phyloP scores from a whole-genome alignment of 2,329 filamentous ascomycete species.

The Capronia coronata region DNA sequence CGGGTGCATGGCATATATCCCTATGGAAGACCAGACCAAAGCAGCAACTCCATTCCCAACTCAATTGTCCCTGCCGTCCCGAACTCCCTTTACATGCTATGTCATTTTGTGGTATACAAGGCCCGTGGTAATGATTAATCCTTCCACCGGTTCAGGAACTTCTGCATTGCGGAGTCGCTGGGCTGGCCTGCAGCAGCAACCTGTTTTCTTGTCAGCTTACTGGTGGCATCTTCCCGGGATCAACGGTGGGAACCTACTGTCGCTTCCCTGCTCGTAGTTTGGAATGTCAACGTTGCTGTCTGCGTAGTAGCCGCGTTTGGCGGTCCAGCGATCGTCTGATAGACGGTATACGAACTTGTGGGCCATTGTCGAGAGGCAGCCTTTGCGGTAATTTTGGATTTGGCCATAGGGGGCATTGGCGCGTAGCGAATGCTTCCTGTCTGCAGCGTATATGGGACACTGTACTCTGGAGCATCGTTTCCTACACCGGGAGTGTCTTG shows the following conservation, averaged over 20 bases:
- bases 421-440: conserved; percentile 54
- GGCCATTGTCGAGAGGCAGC: conserved; percentile 47
- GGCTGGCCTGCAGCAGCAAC: conserved; percentile 48
- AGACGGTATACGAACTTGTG: conserved; percentile 48
- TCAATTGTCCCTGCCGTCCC: neutral
- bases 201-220: too few relatives aligned
- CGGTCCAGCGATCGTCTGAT: conserved; percentile 38
- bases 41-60: conserved; percentile 18
- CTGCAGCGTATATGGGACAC: conserved; percentile 51
- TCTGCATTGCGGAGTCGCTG: conserved; percentile 48
- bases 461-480: conserved; percentile 30
- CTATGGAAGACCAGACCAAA: conserved; percentile 3
- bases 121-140: conserved; percentile 38
- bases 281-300: conserved; percentile 48
- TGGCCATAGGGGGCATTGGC: conserved; percentile 54
- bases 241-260: conserved; percentile 48
- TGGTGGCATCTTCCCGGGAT: too few relatives aligned
- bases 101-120: conserved; percentile 6
- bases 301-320: conserved; percentile 48
- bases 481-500: conserved; percentile 12
- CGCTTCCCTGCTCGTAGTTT: conserved; percentile 49
- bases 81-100: conserved; percentile 9
- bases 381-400: conserved; percentile 53
- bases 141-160: conserved; percentile 54
- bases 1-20: neutral